phyloP scores from a whole-genome alignment of 1,284 basidiomycete genomes.

The Kalmanozyma brasiliensis region DNA sequence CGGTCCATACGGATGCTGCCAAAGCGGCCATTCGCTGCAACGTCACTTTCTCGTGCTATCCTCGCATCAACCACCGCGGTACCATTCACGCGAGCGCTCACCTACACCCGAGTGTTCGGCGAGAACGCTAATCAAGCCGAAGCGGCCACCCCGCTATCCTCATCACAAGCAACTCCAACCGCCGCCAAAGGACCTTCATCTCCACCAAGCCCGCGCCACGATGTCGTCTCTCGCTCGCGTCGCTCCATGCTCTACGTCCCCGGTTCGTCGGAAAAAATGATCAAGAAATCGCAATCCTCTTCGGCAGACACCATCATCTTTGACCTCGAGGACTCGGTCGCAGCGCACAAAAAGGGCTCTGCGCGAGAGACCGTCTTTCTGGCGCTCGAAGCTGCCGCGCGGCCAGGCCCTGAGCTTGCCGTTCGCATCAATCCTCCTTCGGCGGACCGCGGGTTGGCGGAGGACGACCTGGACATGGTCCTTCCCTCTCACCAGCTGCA shows the following conservation, averaged over 20 bases:
- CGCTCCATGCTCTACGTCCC: slow-evolving; percentile 63
- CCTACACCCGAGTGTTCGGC: neutral
- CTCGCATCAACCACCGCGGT: neutral
- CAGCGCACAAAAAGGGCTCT: slow-evolving; percentile 59
- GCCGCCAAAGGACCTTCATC: neutral
- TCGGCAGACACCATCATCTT: slow-evolving; percentile 61
- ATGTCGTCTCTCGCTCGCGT: slow-evolving; percentile 28
- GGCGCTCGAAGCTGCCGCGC: slow-evolving; percentile 49
- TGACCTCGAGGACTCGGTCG: slow-evolving; percentile 65
- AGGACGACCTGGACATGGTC: slow-evolving; percentile 61
- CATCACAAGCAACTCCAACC: neutral
- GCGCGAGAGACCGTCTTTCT: slow-evolving; percentile 60
- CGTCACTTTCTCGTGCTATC: neutral
- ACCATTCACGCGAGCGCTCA: neutral
- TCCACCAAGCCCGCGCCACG: neutral
- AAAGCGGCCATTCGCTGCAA: slow-evolving; percentile 1
- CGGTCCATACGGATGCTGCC: slow-evolving; percentile 8
- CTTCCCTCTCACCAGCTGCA: slow-evolving; percentile 52
- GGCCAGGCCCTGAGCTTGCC: slow-evolving; percentile 50
- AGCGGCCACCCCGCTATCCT: neutral
- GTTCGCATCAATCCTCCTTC: slow-evolving; percentile 67
- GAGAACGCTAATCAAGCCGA: slow-evolving; percentile 9
- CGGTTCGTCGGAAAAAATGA: slow-evolving; percentile 64
- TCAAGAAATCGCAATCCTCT: slow-evolving; percentile 53
- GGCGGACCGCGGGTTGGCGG: slow-evolving; percentile 27